Conservation (phyloP, 768 basidiomycete species). For the Kwoniella sp. region DNA sequence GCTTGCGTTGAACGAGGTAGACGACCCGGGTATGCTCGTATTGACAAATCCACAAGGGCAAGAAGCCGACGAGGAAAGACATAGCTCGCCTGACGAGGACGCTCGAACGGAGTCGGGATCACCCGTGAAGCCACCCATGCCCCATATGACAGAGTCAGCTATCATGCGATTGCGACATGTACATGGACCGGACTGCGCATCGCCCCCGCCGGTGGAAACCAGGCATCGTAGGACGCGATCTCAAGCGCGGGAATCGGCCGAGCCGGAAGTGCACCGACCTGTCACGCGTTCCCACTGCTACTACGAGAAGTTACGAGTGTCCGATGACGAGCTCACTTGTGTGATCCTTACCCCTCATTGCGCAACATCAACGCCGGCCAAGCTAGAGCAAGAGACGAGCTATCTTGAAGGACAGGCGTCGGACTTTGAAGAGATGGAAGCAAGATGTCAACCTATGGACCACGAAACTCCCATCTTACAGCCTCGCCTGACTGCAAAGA, state of each 20-base stretch:
- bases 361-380: conserved; percentile 19
- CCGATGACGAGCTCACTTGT: conserved; percentile 22
- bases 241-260: conserved; percentile 3
- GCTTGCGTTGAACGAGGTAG: too few species aligned
- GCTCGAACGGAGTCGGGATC: not conserved
- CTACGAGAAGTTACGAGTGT: conserved; percentile 40
- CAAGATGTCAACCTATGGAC: conserved; percentile 10
- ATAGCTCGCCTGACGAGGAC: conserved; percentile 1
- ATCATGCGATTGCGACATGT: conserved; percentile 20
- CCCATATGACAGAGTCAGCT: conserved; percentile 7
- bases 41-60: too few species aligned
- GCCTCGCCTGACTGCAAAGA: conserved; percentile 21
- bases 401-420: conserved; percentile 29
- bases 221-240: conserved; percentile 13
- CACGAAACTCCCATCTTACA: conserved; percentile 16
- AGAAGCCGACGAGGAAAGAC: too few species aligned
- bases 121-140: conserved; percentile 5
- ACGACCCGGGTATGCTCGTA: too few species aligned
- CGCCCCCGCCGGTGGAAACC: not conserved
- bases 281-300: conserved; percentile 45
- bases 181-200: conserved; percentile 7
- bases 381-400: conserved; percentile 22
- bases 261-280: conserved; percentile 12
- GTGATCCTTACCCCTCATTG: conserved; percentile 41
- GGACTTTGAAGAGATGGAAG: conserved; percentile 23